Conservation (phyloP, 1,284 basidiomycete species). For the Rhodotorula sp. region DNA sequence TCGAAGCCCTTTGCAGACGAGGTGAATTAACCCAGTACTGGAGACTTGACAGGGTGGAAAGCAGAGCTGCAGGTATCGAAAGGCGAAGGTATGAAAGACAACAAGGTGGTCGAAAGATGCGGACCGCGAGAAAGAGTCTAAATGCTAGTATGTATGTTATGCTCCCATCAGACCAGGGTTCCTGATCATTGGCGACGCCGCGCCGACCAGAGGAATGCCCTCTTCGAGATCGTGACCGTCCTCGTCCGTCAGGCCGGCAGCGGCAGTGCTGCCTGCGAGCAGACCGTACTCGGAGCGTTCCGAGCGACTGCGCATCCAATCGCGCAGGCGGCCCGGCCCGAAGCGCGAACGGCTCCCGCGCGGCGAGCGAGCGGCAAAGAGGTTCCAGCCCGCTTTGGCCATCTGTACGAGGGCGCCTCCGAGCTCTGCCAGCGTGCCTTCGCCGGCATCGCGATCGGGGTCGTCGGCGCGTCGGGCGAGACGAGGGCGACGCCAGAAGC, state of each 20-base stretch:
- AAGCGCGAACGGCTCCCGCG: not conserved
- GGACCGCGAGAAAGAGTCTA: not conserved
- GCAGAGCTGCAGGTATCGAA: not conserved
- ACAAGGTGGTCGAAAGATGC: not conserved
- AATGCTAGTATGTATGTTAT: not conserved
- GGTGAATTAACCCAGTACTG: not conserved
- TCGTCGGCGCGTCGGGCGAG: slow-evolving; percentile 36
- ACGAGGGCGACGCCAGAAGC: slow-evolving; percentile 50
- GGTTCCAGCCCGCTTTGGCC: not conserved
- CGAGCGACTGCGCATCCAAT: not conserved
- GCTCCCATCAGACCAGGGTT: slow-evolving; percentile 7
- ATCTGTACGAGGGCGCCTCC: slow-evolving; percentile 22
- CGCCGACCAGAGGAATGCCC: slow-evolving; percentile 12
- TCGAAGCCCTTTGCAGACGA: not conserved
- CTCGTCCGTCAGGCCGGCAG: slow-evolving; percentile 3
- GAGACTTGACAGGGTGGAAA: not conserved
- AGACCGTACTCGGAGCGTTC: slow-evolving; percentile 32
- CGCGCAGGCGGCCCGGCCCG: not conserved
- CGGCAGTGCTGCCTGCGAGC: slow-evolving; percentile 2
- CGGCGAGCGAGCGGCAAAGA: not conserved
- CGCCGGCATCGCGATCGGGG: slow-evolving; percentile 24
- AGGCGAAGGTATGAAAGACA: not conserved
- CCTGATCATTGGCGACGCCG: slow-evolving; percentile 12
- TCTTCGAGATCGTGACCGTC: slow-evolving; percentile 20
- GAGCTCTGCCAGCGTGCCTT: slow-evolving; percentile 32